Percentiles rank a stretch among this genome's conserved stretches.
Conservation (phyloP, 257 asterid genomes). For the Solanum chilense region DNA sequence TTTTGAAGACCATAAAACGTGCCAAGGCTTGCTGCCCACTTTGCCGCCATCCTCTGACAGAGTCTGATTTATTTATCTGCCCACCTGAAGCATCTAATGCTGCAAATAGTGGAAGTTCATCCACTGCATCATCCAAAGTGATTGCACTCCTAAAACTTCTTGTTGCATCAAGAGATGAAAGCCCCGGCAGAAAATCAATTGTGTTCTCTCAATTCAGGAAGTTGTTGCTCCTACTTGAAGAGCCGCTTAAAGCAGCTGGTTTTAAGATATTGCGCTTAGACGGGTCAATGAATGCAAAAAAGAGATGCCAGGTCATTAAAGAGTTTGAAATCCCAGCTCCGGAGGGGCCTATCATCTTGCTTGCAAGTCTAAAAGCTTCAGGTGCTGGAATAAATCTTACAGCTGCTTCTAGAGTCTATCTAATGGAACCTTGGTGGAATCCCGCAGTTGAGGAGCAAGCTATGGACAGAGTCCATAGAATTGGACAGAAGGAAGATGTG, state of each 20-base stretch:
- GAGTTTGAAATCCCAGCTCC: conserved; percentile 49
- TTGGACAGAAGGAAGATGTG: conserved; percentile 71
- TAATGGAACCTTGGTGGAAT: conserved; percentile 98
- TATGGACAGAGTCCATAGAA: conserved; percentile 89
- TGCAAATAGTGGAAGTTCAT: conserved; percentile 1
- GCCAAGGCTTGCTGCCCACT: conserved; percentile 62
- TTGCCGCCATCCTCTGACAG: conserved; percentile 66
- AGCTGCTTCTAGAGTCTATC: conserved; percentile 68
- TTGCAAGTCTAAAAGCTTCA: conserved; percentile 79
- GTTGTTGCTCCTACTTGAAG: conserved; percentile 66
- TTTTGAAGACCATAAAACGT: conserved; percentile 49
- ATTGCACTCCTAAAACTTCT: conserved; percentile 52
- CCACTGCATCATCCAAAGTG: conserved; percentile 58
- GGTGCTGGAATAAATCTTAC: conserved; percentile 76
- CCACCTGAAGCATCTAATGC: conserved; percentile 42
- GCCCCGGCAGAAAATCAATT: conserved; percentile 49
- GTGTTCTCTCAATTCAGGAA: conserved; percentile 75
- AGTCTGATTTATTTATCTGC: conserved; percentile 49
- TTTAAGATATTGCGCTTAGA: conserved; percentile 60
- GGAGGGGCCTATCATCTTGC: conserved; percentile 63
- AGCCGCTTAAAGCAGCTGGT: conserved; percentile 55
- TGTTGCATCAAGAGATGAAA: conserved; percentile 27
- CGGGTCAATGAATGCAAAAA: conserved; percentile 61
- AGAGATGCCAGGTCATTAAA: conserved; percentile 46
- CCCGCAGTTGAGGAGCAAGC: conserved; percentile 96